Percentiles rank a stretch among this genome's conserved stretches.
These are phyloP conservation scores for Aspergillus fumigatus DNA, from an alignment of 2,329 filamentous ascomycete genomes.

Conservation along the genomic window DNA sequence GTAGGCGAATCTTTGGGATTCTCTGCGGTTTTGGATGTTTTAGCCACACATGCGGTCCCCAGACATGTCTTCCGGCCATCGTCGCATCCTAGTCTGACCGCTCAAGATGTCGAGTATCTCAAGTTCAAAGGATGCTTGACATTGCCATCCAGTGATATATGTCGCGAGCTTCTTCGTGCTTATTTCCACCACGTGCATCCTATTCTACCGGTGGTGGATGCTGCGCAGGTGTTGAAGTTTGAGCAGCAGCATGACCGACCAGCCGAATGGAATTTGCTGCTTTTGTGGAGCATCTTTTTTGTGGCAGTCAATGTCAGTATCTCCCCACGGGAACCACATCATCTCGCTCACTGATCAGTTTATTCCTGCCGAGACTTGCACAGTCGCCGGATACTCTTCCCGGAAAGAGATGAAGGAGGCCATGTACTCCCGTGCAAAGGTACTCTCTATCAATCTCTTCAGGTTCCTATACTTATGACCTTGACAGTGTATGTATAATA, in stretches of 20 bases:
- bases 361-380: conserved; percentile 16
- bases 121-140: conserved; percentile 33
- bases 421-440: conserved; percentile 37
- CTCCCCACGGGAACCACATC: not conserved
- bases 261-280: conserved; percentile 30
- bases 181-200: conserved; percentile 39
- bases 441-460: conserved; percentile 18
- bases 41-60: not conserved
- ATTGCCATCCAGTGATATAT: conserved; percentile 25
- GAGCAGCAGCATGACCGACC: conserved; percentile 23
- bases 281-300: conserved; percentile 40
- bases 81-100: conserved; percentile 13
- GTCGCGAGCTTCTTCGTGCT: conserved; percentile 28
- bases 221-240: conserved; percentile 22
- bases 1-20: not conserved
- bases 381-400: conserved; percentile 29
- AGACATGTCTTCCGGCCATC: not conserved
- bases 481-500: conserved; percentile 21
- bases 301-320: conserved; percentile 29
- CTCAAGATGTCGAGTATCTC: conserved; percentile 21
- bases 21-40: not conserved
- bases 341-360: conserved; percentile 17
- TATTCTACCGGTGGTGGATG: conserved; percentile 35
- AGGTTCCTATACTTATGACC: not conserved
- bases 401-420: conserved; percentile 34